Conservation (phyloP, 73 alveolate genomes). For the Blepharisma japonicum region DNA sequence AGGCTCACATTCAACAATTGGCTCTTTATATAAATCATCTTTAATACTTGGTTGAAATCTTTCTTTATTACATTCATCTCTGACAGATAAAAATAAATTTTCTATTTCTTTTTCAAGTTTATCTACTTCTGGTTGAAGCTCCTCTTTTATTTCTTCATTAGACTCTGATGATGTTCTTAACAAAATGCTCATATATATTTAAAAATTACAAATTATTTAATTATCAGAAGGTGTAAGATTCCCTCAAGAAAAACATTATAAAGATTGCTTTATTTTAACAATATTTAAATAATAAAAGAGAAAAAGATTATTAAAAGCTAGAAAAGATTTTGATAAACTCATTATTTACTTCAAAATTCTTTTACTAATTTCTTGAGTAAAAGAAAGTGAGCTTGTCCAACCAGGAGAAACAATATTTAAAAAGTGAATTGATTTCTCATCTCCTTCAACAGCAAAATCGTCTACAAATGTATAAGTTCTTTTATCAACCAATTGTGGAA, state of each 20-base stretch:
- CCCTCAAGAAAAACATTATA: no score
- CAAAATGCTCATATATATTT: no score
- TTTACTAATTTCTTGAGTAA: conserved; percentile 60
- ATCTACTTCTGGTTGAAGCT: background rate
- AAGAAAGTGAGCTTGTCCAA: conserved; percentile 74
- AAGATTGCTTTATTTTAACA: no score
- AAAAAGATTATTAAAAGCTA: no score
- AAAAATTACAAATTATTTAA: no score
- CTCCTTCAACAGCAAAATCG: conserved; percentile 52
- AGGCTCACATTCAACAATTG: background rate
- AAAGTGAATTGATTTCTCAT: conserved; percentile 57
- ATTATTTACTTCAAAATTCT: background rate
- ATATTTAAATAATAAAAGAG: no score
- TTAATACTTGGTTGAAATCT: background rate
- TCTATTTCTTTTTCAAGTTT: background rate
- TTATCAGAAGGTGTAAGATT: no score
- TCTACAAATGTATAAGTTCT: conserved; percentile 47
- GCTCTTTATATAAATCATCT: background rate
- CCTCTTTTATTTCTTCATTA: background rate
- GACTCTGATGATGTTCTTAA: background rate
- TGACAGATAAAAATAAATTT: background rate
- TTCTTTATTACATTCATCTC: conserved; percentile 4
- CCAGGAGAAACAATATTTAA: conserved; percentile 87
- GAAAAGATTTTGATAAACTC: no score
- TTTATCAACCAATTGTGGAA: conserved; percentile 61